These are phyloP conservation scores for Bipolaris victoriae DNA, from an alignment of 2,329 filamentous ascomycete genomes.

Conservation along the genomic window DNA sequence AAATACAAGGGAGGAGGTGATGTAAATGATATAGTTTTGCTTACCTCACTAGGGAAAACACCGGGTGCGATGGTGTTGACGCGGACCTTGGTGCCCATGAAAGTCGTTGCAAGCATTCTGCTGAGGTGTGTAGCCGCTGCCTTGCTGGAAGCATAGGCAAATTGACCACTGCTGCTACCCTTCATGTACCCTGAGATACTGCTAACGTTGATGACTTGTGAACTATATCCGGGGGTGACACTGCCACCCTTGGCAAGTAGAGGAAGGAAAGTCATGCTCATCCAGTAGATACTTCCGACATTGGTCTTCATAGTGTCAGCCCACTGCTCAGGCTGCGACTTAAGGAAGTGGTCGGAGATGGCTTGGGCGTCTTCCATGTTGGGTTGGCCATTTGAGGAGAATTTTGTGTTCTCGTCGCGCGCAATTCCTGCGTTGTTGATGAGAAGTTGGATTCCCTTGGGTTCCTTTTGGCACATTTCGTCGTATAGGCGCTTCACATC, in stretches of 20 bases:
- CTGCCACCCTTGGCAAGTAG: conserved; percentile 58
- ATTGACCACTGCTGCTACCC: conserved; percentile 56
- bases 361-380: conserved; percentile 56
- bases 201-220: conserved; percentile 60
- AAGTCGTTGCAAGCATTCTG: conserved; percentile 55
- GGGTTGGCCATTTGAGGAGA: conserved; percentile 56
- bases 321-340: conserved; percentile 56
- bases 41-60: conserved; percentile 50
- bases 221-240: conserved; percentile 56
- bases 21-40: not conserved
- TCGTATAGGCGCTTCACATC: conserved; percentile 53
- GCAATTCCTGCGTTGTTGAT: conserved; percentile 63
- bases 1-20: not conserved
- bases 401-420: conserved; percentile 59
- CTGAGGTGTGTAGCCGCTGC: conserved; percentile 55
- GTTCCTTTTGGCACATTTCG: conserved; percentile 54
- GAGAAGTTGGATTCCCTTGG: conserved; percentile 60
- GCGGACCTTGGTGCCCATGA: conserved; percentile 51
- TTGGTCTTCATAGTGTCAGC: conserved; percentile 60
- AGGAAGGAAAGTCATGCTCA: conserved; percentile 61
- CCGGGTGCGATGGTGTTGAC: conserved; percentile 50
- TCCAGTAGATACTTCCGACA: conserved; percentile 59
- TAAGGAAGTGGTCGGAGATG: conserved; percentile 59
- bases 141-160: conserved; percentile 59
- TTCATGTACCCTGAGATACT: conserved; percentile 61